phyloP scores from a whole-genome alignment of 176 grass and related monocot species.

The Paspalum notatum region DNA sequence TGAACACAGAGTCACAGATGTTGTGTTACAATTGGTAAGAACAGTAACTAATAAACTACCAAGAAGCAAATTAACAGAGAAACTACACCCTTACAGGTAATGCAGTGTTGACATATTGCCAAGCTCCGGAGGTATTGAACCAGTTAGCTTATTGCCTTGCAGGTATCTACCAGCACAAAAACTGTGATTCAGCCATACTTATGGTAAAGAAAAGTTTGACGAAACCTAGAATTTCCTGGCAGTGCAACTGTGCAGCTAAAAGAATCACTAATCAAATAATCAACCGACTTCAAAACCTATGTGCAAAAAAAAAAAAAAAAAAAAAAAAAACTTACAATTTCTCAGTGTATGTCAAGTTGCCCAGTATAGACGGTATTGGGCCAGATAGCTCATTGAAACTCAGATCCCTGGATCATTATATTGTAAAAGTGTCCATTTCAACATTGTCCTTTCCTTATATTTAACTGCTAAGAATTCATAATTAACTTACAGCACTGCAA shows the following conservation, averaged over 20 bases:
- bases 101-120: conserved; percentile 94
- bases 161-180: conserved; percentile 63
- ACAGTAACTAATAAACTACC: background rate
- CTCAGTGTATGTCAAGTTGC: conserved; percentile 90
- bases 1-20: conserved; percentile 48
- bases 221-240: conserved; percentile 9
- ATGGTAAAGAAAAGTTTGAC: background rate
- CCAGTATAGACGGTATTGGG: conserved; percentile 84
- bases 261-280: background rate
- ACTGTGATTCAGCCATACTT: conserved; percentile 16
- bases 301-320: background rate
- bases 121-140: conserved; percentile 83
- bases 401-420: conserved; percentile 60
- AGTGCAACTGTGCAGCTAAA: background rate
- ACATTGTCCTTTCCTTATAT: background rate
- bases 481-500: conserved; percentile 85
- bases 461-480: conserved; percentile 23
- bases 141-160: conserved; percentile 80
- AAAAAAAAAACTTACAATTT: conserved; percentile 30
- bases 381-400: conserved; percentile 87
- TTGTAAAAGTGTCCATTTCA: conserved; percentile 18
- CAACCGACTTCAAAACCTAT: conserved; percentile 13
- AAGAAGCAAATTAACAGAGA: conserved; percentile 9
- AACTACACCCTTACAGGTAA: conserved; percentile 71
- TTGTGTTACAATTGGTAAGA: conserved; percentile 22